Evolutionary conservation across 192 early-diverging fungal genomes (phyloP), one percentile per base, ranked within the genome.

Genomic region (Backusella luteola): DNA sequence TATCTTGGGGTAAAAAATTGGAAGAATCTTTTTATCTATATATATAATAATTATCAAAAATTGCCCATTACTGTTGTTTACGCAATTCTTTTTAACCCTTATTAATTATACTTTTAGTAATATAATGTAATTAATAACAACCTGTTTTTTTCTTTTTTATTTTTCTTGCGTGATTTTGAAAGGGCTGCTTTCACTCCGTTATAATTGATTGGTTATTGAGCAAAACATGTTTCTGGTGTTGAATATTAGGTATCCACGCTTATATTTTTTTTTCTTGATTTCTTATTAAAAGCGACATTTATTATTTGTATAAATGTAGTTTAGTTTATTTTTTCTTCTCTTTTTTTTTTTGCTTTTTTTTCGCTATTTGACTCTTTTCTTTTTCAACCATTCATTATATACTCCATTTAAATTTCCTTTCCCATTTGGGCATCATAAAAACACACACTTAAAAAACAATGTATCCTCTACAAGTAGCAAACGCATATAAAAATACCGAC

Each of bases 131-230:
- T 14, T 17, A 44, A 44, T 21, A n/a, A 26, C 53, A n/a, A 56
- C 53, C 8, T 56, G 19, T 53, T n/a, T 56, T 23, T 21, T 56
- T n/a, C 11, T 56, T 53, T 56, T 56, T 21, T 7, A 9, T 56
- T 56, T 56, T 56, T 56, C 53, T 56, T 21, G 53, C 53, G 53
- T 56, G 53, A 56, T 56, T 56, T 56, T 56, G 53, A 21, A 56
- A 7, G 53, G n/a, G 26, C n/a, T 56, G 53, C 0, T 26, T 56
- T 26, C 53, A 1, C 8, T 21, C n/a, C 53, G 7, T 56, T 56
- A 21, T 56, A 56, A 8, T 56, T 56, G 53, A 56, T 56, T 56
- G 53, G 53, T 56, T 56, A 56, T 21, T 26, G 53, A 21, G 53
- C 21, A 56, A 12, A 56, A 56, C 53, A 56, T 56, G 53, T 56